Conservation (phyloP, 164 flowering plant genomes). For the Annona cherimola region DNA sequence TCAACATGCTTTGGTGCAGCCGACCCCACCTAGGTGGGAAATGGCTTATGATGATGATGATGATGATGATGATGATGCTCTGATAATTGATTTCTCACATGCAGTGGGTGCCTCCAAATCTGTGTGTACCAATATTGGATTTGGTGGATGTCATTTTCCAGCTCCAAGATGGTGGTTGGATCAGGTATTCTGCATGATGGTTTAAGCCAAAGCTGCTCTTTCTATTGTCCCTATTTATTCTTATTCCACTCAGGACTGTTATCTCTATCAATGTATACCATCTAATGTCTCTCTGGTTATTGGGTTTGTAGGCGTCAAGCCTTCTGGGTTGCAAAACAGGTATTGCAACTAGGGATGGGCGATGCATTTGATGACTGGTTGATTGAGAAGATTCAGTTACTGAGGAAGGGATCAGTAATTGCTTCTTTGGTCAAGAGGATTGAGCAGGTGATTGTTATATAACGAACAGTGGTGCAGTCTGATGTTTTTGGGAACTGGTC, state of each 20-base stretch:
- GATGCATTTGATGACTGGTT: conserved; percentile 99
- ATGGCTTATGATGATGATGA: too few species aligned
- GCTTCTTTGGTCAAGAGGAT: conserved; percentile 75
- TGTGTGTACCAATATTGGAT: conserved; percentile 79
- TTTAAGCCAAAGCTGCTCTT: not conserved
- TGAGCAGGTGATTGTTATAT: conserved; percentile 55
- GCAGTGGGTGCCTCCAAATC: conserved; percentile 97
- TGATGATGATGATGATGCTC: not conserved
- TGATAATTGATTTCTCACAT: conserved; percentile 11
- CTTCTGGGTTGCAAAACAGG: conserved; percentile 96
- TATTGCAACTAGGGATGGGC: conserved; percentile 98
- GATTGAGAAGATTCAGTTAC: conserved; percentile 80
- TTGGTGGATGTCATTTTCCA: conserved; percentile 93
- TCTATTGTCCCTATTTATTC: not conserved
- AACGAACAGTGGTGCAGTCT: not conserved
- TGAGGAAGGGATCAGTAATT: conserved; percentile 80
- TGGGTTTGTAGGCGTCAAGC: conserved; percentile 65
- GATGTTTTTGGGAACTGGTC: not conserved
- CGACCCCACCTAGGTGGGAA: too few species aligned
- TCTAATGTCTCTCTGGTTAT: conserved; percentile 10
- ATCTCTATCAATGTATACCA: not conserved
- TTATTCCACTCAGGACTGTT: not conserved
- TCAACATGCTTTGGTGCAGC: not conserved
- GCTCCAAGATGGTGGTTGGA: conserved; percentile 99
- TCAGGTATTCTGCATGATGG: conserved; percentile 50